phyloP scores from a whole-genome alignment of 2,329 filamentous ascomycete species.

The Ascochyta fabae region DNA sequence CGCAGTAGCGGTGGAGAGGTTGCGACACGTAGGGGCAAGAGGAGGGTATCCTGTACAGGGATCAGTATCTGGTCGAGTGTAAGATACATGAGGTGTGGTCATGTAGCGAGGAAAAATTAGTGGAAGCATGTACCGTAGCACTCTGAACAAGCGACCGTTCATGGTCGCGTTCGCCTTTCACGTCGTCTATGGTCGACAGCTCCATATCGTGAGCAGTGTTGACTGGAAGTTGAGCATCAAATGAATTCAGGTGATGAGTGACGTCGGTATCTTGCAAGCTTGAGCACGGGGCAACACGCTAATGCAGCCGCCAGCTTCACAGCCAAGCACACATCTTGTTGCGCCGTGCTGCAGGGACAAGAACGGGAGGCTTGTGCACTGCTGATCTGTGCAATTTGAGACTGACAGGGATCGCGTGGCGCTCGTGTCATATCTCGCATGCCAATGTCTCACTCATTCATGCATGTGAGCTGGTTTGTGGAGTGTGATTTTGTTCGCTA shows the following conservation, averaged over 20 bases:
- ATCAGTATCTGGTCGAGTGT: slow-evolving; percentile 14
- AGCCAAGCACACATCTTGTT: slow-evolving; percentile 4
- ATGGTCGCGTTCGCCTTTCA: slow-evolving; percentile 28
- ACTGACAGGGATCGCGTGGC: slow-evolving; percentile 1
- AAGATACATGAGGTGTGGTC: neutral
- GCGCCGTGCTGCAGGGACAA: slow-evolving; percentile 20
- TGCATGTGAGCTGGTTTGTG: neutral
- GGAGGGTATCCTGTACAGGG: slow-evolving; percentile 56
- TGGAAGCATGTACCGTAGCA: slow-evolving; percentile 27
- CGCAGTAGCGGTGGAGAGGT: slow-evolving; percentile 68
- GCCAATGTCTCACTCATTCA: neutral
- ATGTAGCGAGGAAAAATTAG: neutral
- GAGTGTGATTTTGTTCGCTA: slow-evolving; percentile 18
- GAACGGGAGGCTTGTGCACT: slow-evolving; percentile 19
- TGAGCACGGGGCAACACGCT: slow-evolving; percentile 35
- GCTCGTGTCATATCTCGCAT: neutral
- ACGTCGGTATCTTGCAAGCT: slow-evolving; percentile 31
- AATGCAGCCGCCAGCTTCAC: slow-evolving; percentile 20
- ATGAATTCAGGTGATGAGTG: slow-evolving; percentile 31
- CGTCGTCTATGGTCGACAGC: slow-evolving; percentile 28
- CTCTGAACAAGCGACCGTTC: slow-evolving; percentile 21
- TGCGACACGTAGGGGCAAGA: slow-evolving; percentile 61
- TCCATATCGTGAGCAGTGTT: slow-evolving; percentile 12
- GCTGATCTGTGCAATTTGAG: slow-evolving; percentile 15
- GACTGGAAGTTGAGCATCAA: slow-evolving; percentile 28